These are phyloP conservation scores for Talaromyces pinophilus DNA, from an alignment of 2,329 filamentous ascomycete genomes.

Conservation along the genomic window DNA sequence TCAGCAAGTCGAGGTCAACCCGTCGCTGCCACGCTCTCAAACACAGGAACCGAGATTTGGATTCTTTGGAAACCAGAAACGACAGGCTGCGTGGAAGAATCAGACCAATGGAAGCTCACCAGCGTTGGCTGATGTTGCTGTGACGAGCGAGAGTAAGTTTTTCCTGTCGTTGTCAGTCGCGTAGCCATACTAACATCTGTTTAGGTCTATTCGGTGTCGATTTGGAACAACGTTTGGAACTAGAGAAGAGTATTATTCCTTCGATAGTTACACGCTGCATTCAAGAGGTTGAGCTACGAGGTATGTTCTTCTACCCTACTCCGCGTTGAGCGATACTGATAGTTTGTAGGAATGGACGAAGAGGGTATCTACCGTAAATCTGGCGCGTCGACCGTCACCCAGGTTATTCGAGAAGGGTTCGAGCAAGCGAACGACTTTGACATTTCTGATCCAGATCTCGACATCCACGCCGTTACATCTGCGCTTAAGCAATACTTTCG, in stretches of 20 bases:
- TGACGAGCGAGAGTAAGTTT: constrained; percentile 40
- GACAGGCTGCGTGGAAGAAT: constrained; percentile 43
- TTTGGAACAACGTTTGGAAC: constrained; percentile 79
- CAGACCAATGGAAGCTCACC: constrained; percentile 49
- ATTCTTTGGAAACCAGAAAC: constrained; percentile 63
- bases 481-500: constrained; percentile 97
- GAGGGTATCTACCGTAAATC: constrained; percentile 99
- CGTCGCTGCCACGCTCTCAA: constrained; percentile 41
- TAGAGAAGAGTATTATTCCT: constrained; percentile 85
- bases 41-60: constrained; percentile 60
- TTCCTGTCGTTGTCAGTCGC: not conserved
- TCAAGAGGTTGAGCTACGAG: constrained; percentile 90
- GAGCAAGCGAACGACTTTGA: constrained; percentile 82
- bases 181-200: not conserved
- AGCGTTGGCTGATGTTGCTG: constrained; percentile 38
- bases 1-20: constrained; percentile 26
- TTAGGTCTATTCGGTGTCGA: constrained; percentile 81
- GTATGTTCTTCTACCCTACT: constrained; percentile 44
- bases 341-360: constrained; percentile 71
- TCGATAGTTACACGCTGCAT: constrained; percentile 91
- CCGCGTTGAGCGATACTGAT: not conserved
- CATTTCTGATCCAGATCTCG: constrained; percentile 88
- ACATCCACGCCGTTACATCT: constrained; percentile 95
- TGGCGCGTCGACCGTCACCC: constrained; percentile 87
- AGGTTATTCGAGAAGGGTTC: constrained; percentile 86